Conservation (phyloP, 2,329 filamentous ascomycete species). For the Delphinella strobiligena region DNA sequence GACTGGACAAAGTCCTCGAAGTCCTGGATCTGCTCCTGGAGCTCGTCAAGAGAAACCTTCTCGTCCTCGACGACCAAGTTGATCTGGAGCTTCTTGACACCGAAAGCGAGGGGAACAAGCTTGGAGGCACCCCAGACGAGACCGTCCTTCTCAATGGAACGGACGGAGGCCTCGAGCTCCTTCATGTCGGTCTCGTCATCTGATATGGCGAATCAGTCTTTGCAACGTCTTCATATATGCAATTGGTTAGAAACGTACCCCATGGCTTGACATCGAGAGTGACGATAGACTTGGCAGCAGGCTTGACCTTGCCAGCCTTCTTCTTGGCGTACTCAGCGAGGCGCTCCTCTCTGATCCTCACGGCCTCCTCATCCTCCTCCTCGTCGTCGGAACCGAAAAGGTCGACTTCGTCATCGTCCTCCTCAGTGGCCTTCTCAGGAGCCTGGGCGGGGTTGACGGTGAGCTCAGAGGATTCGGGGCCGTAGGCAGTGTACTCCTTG, state of each 20-base stretch:
- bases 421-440: constrained; percentile 50
- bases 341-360: constrained; percentile 72
- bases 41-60: constrained; percentile 77
- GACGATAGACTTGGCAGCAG: constrained; percentile 87
- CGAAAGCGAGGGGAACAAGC: constrained; percentile 83
- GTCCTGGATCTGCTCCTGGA: constrained; percentile 74
- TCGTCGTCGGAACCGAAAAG: constrained; percentile 90
- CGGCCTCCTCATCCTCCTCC: constrained; percentile 85
- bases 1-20: constrained; percentile 96
- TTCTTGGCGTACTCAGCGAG: constrained; percentile 91
- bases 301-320: constrained; percentile 90
- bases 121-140: constrained; percentile 92
- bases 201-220: too few species aligned
- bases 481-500: constrained; percentile 81
- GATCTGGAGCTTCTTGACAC: constrained; percentile 99
- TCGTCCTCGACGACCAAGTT: constrained; percentile 96
- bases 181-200: constrained; percentile 92
- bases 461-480: constrained; percentile 65
- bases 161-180: constrained; percentile 67
- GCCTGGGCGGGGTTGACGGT: constrained; percentile 80
- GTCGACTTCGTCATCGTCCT: constrained; percentile 70
- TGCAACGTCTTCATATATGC: too few species aligned
- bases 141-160: constrained; percentile 79
- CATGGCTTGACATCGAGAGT: constrained; percentile 97
- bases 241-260: constrained; percentile 52